These are phyloP conservation scores for Puccinia coronata DNA, from an alignment of 1,284 basidiomycete genomes.

Conservation along the genomic window DNA sequence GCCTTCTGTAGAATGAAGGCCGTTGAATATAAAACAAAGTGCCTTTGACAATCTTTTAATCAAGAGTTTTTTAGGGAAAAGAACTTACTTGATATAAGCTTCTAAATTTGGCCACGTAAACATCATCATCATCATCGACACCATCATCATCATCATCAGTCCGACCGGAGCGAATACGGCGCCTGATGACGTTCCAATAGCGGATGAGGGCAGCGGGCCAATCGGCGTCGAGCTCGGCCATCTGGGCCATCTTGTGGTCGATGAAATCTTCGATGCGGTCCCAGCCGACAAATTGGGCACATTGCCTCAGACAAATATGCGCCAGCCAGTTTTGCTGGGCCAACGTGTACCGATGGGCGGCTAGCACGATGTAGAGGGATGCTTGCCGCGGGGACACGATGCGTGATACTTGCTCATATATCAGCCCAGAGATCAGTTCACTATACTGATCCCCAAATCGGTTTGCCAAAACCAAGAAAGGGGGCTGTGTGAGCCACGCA, in stretches of 20 bases:
- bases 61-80: no score
- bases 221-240: neutral
- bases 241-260: constrained; percentile 5
- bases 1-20: neutral
- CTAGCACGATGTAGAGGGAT: constrained; percentile 14
- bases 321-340: constrained; percentile 30
- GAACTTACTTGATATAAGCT: constrained; percentile 21
- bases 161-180: neutral
- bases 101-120: constrained; percentile 28
- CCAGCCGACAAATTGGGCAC: constrained; percentile 22
- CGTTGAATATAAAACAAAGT: no score
- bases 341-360: constrained; percentile 21
- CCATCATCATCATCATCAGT: constrained; percentile 12
- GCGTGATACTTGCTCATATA: constrained; percentile 35
- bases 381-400: constrained; percentile 11
- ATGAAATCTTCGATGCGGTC: constrained; percentile 17
- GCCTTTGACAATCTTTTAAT: no score
- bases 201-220: neutral
- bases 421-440: constrained; percentile 30
- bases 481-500: neutral
- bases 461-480: neutral
- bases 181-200: constrained; percentile 34
- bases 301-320: neutral
- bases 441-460: constrained; percentile 22
- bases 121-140: constrained; percentile 17